These are phyloP conservation scores for Auricularia sp. DNA, from an alignment of 768 basidiomycete species.

Conservation along the genomic window DNA sequence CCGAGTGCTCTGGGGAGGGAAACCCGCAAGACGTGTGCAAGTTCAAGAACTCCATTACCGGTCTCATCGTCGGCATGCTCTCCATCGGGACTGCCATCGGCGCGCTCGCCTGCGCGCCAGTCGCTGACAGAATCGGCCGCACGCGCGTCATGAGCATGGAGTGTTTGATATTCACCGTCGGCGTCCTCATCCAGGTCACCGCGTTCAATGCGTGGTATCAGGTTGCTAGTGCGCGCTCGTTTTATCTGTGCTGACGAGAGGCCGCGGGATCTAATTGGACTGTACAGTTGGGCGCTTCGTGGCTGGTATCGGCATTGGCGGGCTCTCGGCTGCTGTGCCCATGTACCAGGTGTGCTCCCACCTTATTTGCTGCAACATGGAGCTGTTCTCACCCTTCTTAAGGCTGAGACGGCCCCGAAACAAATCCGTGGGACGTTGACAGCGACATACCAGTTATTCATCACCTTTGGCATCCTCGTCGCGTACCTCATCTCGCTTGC, in stretches of 20 bases:
- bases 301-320: constrained; percentile 59
- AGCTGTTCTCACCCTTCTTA: no score
- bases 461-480: constrained; percentile 60
- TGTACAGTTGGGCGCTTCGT: constrained; percentile 50
- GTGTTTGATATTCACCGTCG: constrained; percentile 46
- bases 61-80: constrained; percentile 62
- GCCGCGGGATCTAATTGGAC: not conserved
- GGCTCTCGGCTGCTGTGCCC: constrained; percentile 55
- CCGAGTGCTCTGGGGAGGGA: constrained; percentile 29
- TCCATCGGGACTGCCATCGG: constrained; percentile 60
- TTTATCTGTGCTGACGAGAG: not conserved
- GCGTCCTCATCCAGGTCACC: constrained; percentile 50
- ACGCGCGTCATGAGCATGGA: constrained; percentile 22
- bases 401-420: constrained; percentile 63
- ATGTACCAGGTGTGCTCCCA: constrained; percentile 25
- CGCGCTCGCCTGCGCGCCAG: constrained; percentile 51
- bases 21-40: constrained; percentile 31
- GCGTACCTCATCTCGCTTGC: constrained; percentile 64
- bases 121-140: constrained; percentile 5
- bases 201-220: constrained; percentile 50
- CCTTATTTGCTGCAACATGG: not conserved
- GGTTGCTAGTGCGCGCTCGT: constrained; percentile 23
- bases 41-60: constrained; percentile 37
- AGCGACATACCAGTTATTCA: constrained; percentile 51
- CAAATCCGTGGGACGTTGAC: constrained; percentile 63